A percentile compares a stretch with the other conserved stretches of the same genome.
These are phyloP conservation scores for Pichia eremophila DNA, from an alignment of 805 yeast species.

Conservation along the genomic window DNA sequence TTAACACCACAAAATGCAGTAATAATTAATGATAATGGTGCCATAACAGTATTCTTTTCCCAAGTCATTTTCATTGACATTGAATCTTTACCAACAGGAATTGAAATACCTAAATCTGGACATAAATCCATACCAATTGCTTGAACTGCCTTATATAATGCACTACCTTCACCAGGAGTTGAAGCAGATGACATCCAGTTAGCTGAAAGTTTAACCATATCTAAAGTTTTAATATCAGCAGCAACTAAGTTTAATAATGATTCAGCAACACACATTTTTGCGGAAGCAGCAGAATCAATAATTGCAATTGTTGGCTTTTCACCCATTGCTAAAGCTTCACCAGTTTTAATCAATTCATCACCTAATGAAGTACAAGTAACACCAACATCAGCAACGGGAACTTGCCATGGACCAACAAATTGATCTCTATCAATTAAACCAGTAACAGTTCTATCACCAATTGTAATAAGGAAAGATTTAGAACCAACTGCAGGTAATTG, in stretches of 20 bases:
- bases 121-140: constrained; percentile 92
- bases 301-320: constrained; percentile 89
- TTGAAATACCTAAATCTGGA: constrained; percentile 82
- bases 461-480: constrained; percentile 89
- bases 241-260: constrained; percentile 81
- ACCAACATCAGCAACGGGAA: constrained; percentile 97
- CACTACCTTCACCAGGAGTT: constrained; percentile 91
- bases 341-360: constrained; percentile 58
- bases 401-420: constrained; percentile 99
- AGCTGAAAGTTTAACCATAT: constrained; percentile 79
- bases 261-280: constrained; percentile 94
- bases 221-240: constrained; percentile 72
- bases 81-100: constrained; percentile 98
- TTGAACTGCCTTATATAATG: constrained; percentile 91
- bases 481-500: constrained; percentile 92
- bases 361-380: constrained; percentile 90
- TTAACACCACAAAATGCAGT: constrained; percentile 88
- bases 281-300: constrained; percentile 82
- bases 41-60: constrained; percentile 85
- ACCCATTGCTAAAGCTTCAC: constrained; percentile 97
- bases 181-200: constrained; percentile 99
- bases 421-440: constrained; percentile 96
- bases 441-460: constrained; percentile 96
- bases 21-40: constrained; percentile 86
- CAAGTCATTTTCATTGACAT: constrained; percentile 99